Conservation (phyloP, 1,139 yeast species). For the Yamadazyma friedrichii region DNA sequence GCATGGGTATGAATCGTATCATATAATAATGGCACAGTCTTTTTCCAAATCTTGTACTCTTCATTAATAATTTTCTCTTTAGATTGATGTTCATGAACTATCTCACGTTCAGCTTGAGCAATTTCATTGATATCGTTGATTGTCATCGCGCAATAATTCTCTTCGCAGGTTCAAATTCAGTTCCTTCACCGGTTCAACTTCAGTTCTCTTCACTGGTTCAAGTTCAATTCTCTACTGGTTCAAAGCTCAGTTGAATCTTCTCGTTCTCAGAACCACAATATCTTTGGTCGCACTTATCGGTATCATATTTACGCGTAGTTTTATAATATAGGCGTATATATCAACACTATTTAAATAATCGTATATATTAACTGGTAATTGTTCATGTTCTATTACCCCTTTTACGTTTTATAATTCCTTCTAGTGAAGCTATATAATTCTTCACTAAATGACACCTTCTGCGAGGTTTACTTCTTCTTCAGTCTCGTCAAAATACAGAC, state of each 20-base stretch:
- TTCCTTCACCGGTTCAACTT: too few relatives aligned
- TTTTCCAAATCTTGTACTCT: constrained; percentile 94
- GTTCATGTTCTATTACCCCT: too few relatives aligned
- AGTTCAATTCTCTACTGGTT: too few relatives aligned
- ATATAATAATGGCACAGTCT: constrained; percentile 86
- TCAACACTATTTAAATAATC: not conserved
- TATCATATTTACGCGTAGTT: not conserved
- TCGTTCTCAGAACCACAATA: too few relatives aligned
- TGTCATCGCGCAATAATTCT: constrained; percentile 12
- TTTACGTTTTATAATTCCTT: too few relatives aligned
- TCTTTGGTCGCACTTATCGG: too few relatives aligned
- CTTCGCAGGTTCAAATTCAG: too few relatives aligned
- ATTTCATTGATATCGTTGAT: constrained; percentile 9
- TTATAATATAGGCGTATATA: constrained; percentile 1
- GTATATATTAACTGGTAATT: too few relatives aligned
- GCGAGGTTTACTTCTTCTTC: constrained; percentile 37
- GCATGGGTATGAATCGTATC: constrained; percentile 72
- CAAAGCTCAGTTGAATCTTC: too few relatives aligned
- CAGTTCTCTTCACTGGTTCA: too few relatives aligned
- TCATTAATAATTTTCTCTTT: constrained; percentile 54
- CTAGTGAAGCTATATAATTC: too few relatives aligned
- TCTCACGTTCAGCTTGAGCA: constrained; percentile 21
- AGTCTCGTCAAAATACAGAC: constrained; percentile 63
- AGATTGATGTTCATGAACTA: constrained; percentile 44
- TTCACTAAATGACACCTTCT: constrained; percentile 30